Conservation (phyloP, 257 asterid genomes). For the Fraxinus cuspidata region DNA sequence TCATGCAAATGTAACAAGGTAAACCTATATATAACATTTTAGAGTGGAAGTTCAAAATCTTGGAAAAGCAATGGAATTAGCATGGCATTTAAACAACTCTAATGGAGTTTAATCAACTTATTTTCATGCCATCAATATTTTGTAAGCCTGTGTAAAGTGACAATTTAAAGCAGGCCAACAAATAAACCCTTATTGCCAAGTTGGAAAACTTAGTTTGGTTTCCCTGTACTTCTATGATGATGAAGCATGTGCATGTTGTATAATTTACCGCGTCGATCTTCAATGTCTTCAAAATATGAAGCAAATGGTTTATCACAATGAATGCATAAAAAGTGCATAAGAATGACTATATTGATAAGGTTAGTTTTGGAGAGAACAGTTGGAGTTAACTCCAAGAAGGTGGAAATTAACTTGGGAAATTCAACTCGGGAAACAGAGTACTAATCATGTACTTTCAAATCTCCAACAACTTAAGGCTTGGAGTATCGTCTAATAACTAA, state of each 20-base stretch:
- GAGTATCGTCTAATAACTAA: not conserved
- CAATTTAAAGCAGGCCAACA: not conserved
- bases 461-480: not conserved
- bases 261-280: not conserved
- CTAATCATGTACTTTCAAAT: not conserved
- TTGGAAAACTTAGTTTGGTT: not conserved
- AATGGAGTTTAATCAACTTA: not conserved
- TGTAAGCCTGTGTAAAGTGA: not conserved
- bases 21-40: no score
- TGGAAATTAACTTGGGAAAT: not conserved
- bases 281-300: not conserved
- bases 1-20: not conserved
- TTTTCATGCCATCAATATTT: not conserved
- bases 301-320: not conserved
- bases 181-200: not conserved
- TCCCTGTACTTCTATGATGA: not conserved
- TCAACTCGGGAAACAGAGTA: not conserved
- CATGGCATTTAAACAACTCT: not conserved
- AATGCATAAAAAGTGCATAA: not conserved
- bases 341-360: not conserved
- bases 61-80: not conserved
- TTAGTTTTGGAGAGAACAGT: not conserved
- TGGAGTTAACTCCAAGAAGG: not conserved
- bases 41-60: no score
- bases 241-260: not conserved